phyloP scores from a whole-genome alignment of 2,329 filamentous ascomycete genomes.

The Arthrobotrys conoides region DNA sequence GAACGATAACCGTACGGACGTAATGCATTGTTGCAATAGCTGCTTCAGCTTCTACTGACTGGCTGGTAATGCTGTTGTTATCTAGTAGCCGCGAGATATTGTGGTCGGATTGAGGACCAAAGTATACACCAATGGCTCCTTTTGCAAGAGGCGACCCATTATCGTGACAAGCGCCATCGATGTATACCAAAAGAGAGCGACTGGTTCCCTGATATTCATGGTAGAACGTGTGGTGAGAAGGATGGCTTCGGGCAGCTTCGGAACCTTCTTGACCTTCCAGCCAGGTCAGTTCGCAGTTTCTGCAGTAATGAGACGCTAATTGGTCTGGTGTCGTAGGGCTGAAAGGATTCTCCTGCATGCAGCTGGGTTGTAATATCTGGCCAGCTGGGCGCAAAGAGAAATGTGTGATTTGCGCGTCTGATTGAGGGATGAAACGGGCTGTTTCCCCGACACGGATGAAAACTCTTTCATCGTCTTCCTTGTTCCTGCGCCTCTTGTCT shows the following conservation, averaged over 20 bases:
- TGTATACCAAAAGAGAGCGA: slow-evolving; percentile 17
- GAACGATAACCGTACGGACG: slow-evolving; percentile 13
- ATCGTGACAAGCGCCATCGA: slow-evolving; percentile 9
- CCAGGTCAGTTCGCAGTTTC: slow-evolving; percentile 17
- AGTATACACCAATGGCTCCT: too few species aligned
- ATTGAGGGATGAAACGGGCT: too few species aligned
- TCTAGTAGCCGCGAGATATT: too few species aligned
- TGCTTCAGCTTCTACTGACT: slow-evolving; percentile 18
- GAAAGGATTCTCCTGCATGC: too few species aligned
- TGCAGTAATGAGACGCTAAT: slow-evolving; percentile 15
- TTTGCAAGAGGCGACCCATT: slow-evolving; percentile 4
- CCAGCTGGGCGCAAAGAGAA: too few species aligned
- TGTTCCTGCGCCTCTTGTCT: not conserved
- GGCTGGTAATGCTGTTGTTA: not conserved
- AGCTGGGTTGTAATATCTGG: not conserved
- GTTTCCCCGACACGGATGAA: too few species aligned
- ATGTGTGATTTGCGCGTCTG: too few species aligned
- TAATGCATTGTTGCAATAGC: slow-evolving; percentile 18
- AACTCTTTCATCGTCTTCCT: too few species aligned
- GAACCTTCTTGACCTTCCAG: slow-evolving; percentile 9
- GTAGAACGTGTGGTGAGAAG: slow-evolving; percentile 15
- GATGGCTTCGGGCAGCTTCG: not conserved
- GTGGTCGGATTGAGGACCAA: too few species aligned
- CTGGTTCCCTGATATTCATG: slow-evolving; percentile 9
- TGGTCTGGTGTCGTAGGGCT: slow-evolving; percentile 14